Conservation (phyloP, 306 rosid genomes). For the Cucumis cinereus region DNA sequence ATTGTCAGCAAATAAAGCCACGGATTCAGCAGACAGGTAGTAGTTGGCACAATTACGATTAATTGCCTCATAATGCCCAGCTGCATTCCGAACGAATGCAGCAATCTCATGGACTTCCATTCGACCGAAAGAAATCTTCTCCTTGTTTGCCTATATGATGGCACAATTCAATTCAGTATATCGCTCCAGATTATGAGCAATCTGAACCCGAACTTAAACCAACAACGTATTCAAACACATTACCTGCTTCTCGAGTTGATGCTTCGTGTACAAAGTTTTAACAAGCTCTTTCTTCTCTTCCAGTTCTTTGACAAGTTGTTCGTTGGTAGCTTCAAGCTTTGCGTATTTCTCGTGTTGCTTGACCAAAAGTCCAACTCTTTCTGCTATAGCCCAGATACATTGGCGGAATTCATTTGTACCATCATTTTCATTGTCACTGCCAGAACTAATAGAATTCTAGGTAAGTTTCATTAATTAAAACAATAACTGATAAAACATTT, state of each 20-base stretch:
- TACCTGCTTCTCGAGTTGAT: conserved; percentile 96
- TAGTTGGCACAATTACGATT: conserved; percentile 65
- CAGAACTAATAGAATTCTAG: conserved; percentile 44
- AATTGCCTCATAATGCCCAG: conserved; percentile 84
- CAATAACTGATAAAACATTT: not conserved
- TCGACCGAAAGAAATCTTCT: conserved; percentile 76
- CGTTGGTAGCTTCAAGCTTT: conserved; percentile 60
- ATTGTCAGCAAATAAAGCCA: conserved; percentile 73
- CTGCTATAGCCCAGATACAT: conserved; percentile 61
- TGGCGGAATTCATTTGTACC: conserved; percentile 66
- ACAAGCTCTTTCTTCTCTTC: conserved; percentile 78
- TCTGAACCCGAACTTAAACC: not conserved
- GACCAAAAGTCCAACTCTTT: conserved; percentile 63
- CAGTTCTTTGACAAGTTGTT: conserved; percentile 67
- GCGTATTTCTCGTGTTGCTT: conserved; percentile 62
- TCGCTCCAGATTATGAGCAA: not conserved
- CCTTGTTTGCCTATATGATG: conserved; percentile 78
- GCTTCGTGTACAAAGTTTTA: conserved; percentile 73
- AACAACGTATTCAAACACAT: not conserved
- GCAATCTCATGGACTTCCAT: conserved; percentile 89
- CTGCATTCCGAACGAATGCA: conserved; percentile 67
- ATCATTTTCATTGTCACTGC: conserved; percentile 73
- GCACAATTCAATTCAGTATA: conserved; percentile 7
- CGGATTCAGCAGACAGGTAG: conserved; percentile 79
- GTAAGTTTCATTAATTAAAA: conserved; percentile 10